Evolutionary conservation across 345 rosid species (phyloP), one percentile per base, ranked within the genome.

Genomic region (Cardamine occulta): DNA sequence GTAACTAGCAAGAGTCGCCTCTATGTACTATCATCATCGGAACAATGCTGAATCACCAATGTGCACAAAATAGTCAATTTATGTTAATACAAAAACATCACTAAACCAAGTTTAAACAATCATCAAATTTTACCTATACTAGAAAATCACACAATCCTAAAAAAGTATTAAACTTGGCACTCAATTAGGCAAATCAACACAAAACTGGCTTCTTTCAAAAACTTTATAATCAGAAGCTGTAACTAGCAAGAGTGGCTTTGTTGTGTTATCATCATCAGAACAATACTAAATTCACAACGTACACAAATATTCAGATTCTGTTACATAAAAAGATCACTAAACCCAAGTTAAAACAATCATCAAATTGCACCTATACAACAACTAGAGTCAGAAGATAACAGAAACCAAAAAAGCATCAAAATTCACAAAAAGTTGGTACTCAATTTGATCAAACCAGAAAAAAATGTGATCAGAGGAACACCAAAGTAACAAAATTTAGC

Each of bases 161-260:
- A 8, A 56, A 15, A 29, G 61, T 0, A 56, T 56, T 11, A 3
- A 56, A 56, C 21, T 28, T 56, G 26, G 14, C 1, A 51, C 28
- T 52, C 15, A 52, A 52, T 21, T 10, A 29, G 23, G 23, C 2
- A 55, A 40, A 72, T n/a, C 8, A 54, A 92, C 89, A 59, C 88
- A 34, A 84, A 31, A 91, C 84, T 1, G 95, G 88, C 82, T 89
- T 89, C 86, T 81, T 89, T 29, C 85, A 78, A 49, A 86, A 63
- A 91, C 88, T 82, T 80, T 85, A 74, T 91, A 85, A 12, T 86
- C 95, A 12, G 95, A 85, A 64, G 93, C 97, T 42, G 95, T 89
- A 44, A 91, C 93, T 63, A 91, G 81, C 86, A 91, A 73, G 28
- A 87, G 84, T 17, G 93, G 97, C 84, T 93, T 84, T 40, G 93